Evolutionary conservation across 1,284 basidiomycete genomes (phyloP), one percentile per base, ranked within the genome.

Genomic region (Leccinum fuscescens): DNA sequence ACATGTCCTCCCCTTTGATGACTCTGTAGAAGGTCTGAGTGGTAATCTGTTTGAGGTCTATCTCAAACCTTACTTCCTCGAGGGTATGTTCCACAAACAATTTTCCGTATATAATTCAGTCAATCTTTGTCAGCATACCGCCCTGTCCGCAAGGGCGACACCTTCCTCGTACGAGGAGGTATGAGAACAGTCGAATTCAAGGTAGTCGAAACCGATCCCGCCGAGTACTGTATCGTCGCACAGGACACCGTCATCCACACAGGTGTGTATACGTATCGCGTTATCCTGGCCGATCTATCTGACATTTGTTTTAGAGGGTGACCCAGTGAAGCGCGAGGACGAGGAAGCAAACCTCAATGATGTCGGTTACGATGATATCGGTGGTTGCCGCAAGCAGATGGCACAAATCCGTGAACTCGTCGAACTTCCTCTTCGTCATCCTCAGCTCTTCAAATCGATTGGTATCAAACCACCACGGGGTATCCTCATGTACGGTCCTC

Each of bases 381-480:
- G 96, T 80, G 96, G 96, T 56, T 98, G 96, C 82, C 86, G 96
- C 69, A 99, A 99, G 77, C 97, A 99, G 77, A 95, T 99, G 90
- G 96, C 96, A 3, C 96, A 98, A 76, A 98, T 99, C 64, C 95
- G 97, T 77, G 97, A 99, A 82, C 89, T 99, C 58, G 97, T 99
- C 65, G 97, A 99, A 78, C 83, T 99, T 6, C 97, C 96, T 33
- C 85, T 99, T 44, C 93, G 96, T 60, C 97, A 99, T 80, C 97
- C 97, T 24, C 96, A 99, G 78, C 86, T 99, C 14, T 99, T 98
- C 90, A 99, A 99, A 78, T 96, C 94, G 24, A 99, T 99, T 72
- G 96, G 96, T 87, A 99, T 99, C 85, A 99, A 98, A 80, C 97
- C 96, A 37, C 97, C 97, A 42, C 92, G 97, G 68, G 95, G 95